These are phyloP conservation scores for Apiospora aurea DNA, from an alignment of 2,329 filamentous ascomycete species.

Conservation along the genomic window DNA sequence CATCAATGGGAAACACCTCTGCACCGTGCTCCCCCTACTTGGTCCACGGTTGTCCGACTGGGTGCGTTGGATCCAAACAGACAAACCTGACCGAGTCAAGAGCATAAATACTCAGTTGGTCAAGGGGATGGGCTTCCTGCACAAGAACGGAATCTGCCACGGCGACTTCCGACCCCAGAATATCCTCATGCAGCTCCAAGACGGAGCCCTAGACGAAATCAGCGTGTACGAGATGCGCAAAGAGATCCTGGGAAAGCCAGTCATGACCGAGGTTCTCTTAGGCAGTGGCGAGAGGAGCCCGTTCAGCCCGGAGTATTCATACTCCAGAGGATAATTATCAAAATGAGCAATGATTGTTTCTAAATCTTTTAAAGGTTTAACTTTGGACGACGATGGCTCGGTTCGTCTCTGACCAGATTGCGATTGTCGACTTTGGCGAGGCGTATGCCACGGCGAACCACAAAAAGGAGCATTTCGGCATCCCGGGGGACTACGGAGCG, in stretches of 20 bases:
- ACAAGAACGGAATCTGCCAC: not conserved
- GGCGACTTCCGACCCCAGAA: not conserved
- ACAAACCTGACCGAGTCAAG: not conserved
- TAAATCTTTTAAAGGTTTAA: too few relatives aligned
- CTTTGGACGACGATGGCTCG: not conserved
- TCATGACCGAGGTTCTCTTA: not conserved
- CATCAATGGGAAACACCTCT: not conserved
- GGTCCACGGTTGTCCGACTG: not conserved
- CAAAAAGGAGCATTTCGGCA: not conserved
- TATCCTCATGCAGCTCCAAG: not conserved
- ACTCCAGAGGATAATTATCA: too few relatives aligned
- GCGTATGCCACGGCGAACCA: not conserved
- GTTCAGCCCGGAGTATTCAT: not conserved
- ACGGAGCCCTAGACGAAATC: not conserved
- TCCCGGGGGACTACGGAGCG: not conserved
- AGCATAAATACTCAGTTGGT: not conserved
- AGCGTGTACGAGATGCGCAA: not conserved
- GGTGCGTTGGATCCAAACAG: rapidly evolving
- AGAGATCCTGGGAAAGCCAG: not conserved
- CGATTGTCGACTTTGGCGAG: not conserved
- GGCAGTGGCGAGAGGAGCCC: not conserved
- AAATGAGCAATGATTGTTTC: too few relatives aligned
- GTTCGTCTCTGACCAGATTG: not conserved
- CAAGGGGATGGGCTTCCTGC: not conserved
- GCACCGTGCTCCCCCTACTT: not conserved